phyloP scores from a whole-genome alignment of 352 stramenopile genomes.

The Pelagophyceae sp. region DNA sequence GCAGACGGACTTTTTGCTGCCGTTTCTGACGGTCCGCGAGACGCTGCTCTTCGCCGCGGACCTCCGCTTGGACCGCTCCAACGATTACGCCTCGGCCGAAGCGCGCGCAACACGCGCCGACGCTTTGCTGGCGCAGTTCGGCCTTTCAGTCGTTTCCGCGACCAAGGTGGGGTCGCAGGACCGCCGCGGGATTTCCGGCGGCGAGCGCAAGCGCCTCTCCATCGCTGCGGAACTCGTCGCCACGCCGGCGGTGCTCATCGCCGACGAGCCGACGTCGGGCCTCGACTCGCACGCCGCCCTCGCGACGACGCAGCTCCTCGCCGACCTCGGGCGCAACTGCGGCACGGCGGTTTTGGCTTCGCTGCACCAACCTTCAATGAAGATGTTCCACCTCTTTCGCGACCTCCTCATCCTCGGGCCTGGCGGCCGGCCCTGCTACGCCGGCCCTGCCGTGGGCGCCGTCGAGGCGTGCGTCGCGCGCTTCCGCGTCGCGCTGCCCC shows the following conservation, averaged over 20 bases:
- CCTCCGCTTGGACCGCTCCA: constrained; percentile 38
- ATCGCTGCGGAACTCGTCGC: constrained; percentile 86
- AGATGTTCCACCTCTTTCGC: constrained; percentile 50
- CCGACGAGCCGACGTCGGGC: constrained; percentile 74
- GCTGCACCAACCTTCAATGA: constrained; percentile 52
- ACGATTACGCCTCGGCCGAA: neutral
- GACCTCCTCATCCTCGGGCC: constrained; percentile 39
- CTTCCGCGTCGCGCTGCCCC: neutral
- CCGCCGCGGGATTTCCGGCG: constrained; percentile 72
- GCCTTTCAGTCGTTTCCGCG: constrained; percentile 46
- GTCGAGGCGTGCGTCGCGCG: neutral
- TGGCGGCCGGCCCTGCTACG: constrained; percentile 22
- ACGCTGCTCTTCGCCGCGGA: constrained; percentile 67
- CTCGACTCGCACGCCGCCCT: constrained; percentile 71
- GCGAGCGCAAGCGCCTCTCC: constrained; percentile 72
- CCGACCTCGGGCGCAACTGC: constrained; percentile 51
- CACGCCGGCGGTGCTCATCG: constrained; percentile 54
- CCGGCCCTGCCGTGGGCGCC: neutral
- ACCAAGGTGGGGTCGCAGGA: constrained; percentile 55
- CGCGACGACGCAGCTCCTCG: constrained; percentile 58
- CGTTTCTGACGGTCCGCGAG: constrained; percentile 68
- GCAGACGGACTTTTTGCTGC: constrained; percentile 64
- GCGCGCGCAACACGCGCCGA: constrained; percentile 13
- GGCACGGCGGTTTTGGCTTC: constrained; percentile 45
- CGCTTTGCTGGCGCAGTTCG: neutral